Evolutionary conservation across 2,329 filamentous ascomycete genomes (phyloP), one percentile per base, ranked within the genome.

Genomic region (Ceratocystis cubensis): DNA sequence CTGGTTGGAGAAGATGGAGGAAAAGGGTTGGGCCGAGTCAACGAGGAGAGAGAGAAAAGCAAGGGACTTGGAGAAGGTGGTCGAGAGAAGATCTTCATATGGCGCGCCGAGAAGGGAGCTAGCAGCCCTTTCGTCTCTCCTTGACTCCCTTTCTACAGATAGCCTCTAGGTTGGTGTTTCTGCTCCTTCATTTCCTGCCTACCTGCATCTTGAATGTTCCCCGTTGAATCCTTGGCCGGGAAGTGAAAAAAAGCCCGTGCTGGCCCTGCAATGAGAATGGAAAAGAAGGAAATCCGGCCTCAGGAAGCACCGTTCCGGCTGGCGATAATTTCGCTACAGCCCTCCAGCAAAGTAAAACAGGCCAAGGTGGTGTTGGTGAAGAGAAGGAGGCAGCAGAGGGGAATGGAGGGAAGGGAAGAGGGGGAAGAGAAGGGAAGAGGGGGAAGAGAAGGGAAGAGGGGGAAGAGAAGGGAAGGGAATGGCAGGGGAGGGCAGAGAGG

Each of bases 271-370:
- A 25, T 2, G 20, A 25, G 13, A 41, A 41, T 41, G 10, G 37
- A 15, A 41, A 41, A 41, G 10, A 41, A 41, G 37, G 37, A 41
- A 41, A 41, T 41, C 10, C 37, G 37, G 37, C 37, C 4, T 41
- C 37, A 57, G 25, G 25, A 57, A 57, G 15, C 25, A 57, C 13
- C 10, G 17, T 33, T 57, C 53, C 30, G 25, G 28, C 20, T 57
- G 53, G 25, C 15, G 53, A 57, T 33, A 57, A 57, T 57, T n/a
- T 57, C 53, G 53, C 53, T 57, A 57, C 53, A n/a, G 53, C 2
- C 22, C n/a, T 57, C 53, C 53, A 57, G 53, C 17, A 30, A 57
- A 57, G 53, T n/a, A 57, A 57, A 57, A 57, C 53, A 57, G 10
- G 53, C 53, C 53, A 57, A 57, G 25, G 3, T 13, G 53, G 15